Evolutionary conservation across 345 rosid genomes (phyloP).

Genomic region (Cardamine resedifolia): DNA sequence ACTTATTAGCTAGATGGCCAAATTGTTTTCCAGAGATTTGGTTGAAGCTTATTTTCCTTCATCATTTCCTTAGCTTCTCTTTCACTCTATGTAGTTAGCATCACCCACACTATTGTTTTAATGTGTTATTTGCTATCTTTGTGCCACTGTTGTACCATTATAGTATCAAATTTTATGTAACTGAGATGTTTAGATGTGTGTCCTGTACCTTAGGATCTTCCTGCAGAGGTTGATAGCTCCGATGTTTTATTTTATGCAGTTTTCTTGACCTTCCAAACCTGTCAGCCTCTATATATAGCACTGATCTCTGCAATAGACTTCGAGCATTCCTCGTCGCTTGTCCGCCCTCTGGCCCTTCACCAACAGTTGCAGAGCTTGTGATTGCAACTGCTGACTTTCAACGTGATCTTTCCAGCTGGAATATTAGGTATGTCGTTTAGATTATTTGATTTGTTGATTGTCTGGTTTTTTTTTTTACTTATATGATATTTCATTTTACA

Average conservation of each 20-base stretch:
- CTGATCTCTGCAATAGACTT: conserved; percentile 85
- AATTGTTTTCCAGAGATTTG: neutral
- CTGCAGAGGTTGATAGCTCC: conserved; percentile 24
- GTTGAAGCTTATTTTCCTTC: conserved; percentile 6
- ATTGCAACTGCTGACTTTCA: conserved; percentile 96
- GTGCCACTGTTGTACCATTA: neutral
- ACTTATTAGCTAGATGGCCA: neutral
- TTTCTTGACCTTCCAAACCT: conserved; percentile 90
- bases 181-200: conserved; percentile 14
- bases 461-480: conserved; percentile 19
- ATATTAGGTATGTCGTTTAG: conserved; percentile 52
- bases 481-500: conserved; percentile 36
- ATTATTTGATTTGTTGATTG: conserved; percentile 17
- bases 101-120: neutral
- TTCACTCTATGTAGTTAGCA: neutral
- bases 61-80: conserved; percentile 9
- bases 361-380: conserved; percentile 87
- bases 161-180: neutral
- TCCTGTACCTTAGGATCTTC: conserved; percentile 4
- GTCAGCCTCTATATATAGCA: conserved; percentile 86
- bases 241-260: conserved; percentile 48
- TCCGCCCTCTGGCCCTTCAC: conserved; percentile 95
- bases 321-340: conserved; percentile 86
- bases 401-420: conserved; percentile 87
- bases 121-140: conserved; percentile 7